Evolutionary conservation across 2,329 filamentous ascomycete genomes (phyloP).

Genomic region (Pseudogymnoascus verrucosus): DNA sequence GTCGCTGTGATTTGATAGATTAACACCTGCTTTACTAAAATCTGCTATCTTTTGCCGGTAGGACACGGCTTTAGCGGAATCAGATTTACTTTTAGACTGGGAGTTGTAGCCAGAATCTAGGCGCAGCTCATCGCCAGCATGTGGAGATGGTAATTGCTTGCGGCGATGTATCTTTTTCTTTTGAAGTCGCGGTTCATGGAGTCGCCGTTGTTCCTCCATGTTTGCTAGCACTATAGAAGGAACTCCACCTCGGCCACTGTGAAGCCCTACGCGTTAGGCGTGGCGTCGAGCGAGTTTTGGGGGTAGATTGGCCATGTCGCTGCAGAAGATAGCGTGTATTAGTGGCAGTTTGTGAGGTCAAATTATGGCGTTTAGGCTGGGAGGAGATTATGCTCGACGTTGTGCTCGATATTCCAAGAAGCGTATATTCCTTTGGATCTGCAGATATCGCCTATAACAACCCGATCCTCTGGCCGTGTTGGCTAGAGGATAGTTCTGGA

Average conservation of each 20-base stretch:
- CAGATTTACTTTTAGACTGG: slow-evolving; percentile 9
- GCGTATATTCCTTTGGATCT: neutral
- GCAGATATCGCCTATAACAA: neutral
- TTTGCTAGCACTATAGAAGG: neutral
- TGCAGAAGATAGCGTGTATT: too few species aligned
- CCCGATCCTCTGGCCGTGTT: neutral
- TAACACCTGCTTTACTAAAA: slow-evolving; percentile 16
- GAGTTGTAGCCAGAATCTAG: slow-evolving; percentile 16
- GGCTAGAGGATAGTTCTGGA: neutral
- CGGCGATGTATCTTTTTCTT: neutral
- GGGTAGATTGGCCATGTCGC: neutral
- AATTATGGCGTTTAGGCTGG: neutral
- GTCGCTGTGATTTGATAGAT: slow-evolving; percentile 17
- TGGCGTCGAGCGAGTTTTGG: neutral
- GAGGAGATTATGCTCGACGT: neutral
- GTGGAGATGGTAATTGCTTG: neutral
- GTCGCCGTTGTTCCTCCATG: neutral
- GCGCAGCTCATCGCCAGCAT: neutral
- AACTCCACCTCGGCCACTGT: neutral
- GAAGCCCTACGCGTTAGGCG: neutral
- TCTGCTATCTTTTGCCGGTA: slow-evolving; percentile 15
- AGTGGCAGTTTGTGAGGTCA: too few species aligned
- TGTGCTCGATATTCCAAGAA: too few species aligned
- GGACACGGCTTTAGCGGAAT: slow-evolving; percentile 12
- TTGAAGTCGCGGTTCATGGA: neutral